Base-by-base conservation (phyloP, 257 asterid species). In the Misopates orontium region DNA sequence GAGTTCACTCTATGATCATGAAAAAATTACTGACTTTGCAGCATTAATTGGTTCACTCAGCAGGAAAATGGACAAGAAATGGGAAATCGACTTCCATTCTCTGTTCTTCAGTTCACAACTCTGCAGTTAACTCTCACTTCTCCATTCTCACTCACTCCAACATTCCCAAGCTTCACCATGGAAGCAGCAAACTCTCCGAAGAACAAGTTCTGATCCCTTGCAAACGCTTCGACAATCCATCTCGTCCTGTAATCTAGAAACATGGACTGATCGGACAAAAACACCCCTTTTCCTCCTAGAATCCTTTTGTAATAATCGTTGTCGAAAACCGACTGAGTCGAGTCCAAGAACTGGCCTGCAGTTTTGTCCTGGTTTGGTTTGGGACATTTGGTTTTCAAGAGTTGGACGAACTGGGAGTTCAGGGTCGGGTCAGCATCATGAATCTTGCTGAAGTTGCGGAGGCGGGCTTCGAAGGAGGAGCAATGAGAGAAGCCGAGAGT, bases 401-500 rank as follows among this genome's bases (percentile, higher is more conserved):
- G 77, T 44, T 75, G 68, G 2, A 86, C 85, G 44, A 84, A 76
- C 8, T 60, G 70, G 16, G 71, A 67, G 49, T 88, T 56, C 74
- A 85, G 71, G 67, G 70, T 80, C 0, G 96, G 96, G 74, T 85
- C 96, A 23, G 79, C 55, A 67, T 78, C 85, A 36, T 84, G 89
- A 48, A 52, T 25, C 19, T 84, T 40, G 64, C 87, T 82, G 83
- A 82, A 88, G 80, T 85, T 84, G 23, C 67, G 85, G 23, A 88
- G 87, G 19, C 96, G 83, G 18, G 82, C 63, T 59, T 81, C 77
- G 69, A 88, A 88, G 60, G 96, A 88, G 73, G 96, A 77, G 80
- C 96, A 86, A 73, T 86, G 96, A n/a, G 95, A 82, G 71, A 86
- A 86, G 5, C 96, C 96, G 12, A 86, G 83, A 0, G 91, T 84